Base-by-base conservation (phyloP, 805 yeast species). In the Starmerella apis region DNA sequence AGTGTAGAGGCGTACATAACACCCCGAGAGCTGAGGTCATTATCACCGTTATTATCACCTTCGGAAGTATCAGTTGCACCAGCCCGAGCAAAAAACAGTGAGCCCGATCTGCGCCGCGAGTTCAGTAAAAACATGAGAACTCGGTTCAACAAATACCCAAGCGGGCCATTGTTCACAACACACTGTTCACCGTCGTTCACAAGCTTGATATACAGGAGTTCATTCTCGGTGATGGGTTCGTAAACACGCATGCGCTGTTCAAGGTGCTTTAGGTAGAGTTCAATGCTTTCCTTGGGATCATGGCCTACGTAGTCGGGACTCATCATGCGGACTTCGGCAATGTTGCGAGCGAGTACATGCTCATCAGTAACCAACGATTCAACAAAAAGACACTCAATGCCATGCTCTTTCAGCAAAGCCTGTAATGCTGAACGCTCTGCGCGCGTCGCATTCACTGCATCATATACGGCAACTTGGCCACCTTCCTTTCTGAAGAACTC, bases 391-490 rank as follows among this genome's bases (percentile, higher is more conserved):
- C 83, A 82, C 64, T 83, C 88, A 51, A 88, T 80, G 56, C 79
- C 78, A 52, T 75, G 70, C 39, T 70, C 68, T 7, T 70, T 68
- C 59, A 90, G 79, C 51, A 67, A 66, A 30, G 72, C 71, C 24
- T 75, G 75, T 39, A 59, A 43, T 27, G 74, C 75, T 7, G 71
- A 59, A 58, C 99, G 74, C 57, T 81, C 83, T 46, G 74, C 72
- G 19, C 81, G 77, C 43, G 82, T 69, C 5, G 92, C 95, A 64
- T 92, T 92, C 46, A 92, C 83, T 0, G 97, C 97, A 66, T 92
- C 99, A 66, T 85, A 92, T 20, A 92, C 85, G 4, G 95, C 98
- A 28, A 92, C 86, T 68, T 92, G 98, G 10, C 97, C 97, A 61
- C 78, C 78, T 16, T 53, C 47, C 54, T 81, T 86, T 25, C 75